Base-by-base conservation (phyloP, 2,329 filamentous ascomycete genomes). In the Botrytis squamosa region DNA sequence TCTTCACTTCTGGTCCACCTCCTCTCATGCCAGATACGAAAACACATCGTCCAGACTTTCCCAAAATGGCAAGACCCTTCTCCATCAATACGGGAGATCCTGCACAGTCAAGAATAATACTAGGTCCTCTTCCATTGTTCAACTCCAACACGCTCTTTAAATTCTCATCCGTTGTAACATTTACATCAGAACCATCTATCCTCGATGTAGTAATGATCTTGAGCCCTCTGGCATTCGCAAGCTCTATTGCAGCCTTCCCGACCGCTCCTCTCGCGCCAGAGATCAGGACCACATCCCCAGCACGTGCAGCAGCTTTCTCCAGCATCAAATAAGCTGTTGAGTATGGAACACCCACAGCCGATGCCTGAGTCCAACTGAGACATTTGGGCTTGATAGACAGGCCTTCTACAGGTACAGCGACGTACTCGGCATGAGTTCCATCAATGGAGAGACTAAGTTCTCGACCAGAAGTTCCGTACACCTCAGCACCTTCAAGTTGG, bases 71-170 rank as follows among this genome's bases (percentile, higher is more conserved):
- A 57, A 71, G 44, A 5, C 44, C 44, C 36, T 64, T 71, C 60
- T 65, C 70, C 59, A 42, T 65, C 33, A 71, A 42, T 2, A 14
- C 59, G 1, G 70, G 42, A 7, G 59, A 71, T 38, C 44, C 44
- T 36, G 42, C 70, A 42, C 33, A 65, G 59, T 71, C 70, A 64
- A 71, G 25, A 40, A 71, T 71, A 38, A 65, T 55, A n/a, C 18
- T 60, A 6, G 59, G 59, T 14, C 36, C 33, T 64, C 33, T 65
- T 29, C 33, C 70, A 7, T 18, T n/a, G 18, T 65, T 71, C 33
- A 65, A 55, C 3, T 71, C 59, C 33, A 71, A 65, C 33, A 71
- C 70, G 9, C 29, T 38, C 0, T 38, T 22, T 14, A 71, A 20
- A 14, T 71, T n/a, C 6, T 16, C 38, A 66, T 59, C 62, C 7